Evolutionary conservation across 352 stramenopile species (phyloP), one percentile per base, ranked within the genome.

Genomic region (Phytopythium aichiense): DNA sequence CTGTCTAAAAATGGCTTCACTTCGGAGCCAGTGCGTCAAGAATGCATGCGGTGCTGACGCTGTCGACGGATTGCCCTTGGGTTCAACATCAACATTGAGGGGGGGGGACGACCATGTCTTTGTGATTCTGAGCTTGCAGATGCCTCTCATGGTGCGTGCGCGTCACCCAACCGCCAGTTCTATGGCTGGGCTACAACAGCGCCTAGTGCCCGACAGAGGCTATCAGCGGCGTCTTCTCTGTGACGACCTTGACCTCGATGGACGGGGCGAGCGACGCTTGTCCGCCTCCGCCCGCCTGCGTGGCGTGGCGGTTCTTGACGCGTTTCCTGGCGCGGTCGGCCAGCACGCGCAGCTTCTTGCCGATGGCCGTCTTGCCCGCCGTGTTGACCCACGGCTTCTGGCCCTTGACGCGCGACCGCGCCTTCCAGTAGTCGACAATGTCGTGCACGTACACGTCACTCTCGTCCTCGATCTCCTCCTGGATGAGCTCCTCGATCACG

Each of bases 401-500:
- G 11, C n/a, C 52, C 11, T 61, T 59, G 25, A 61, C 69, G 22
- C 58, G 67, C 7, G 67, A 71, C 45, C 71, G 72, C 30, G 64
- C 54, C 46, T 76, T 60, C 77, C 80, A 87, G 64, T 88, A 87
- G 60, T 88, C 60, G 30, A 89, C 76, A 30, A 89, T 83, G 38
- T 76, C 77, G 46, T 85, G 75, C 3, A 87, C 77, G 52, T 86
- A 90, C 42, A 88, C 68, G 60, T 95, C 93, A 46, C 69, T 88
- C 67, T 98, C 93, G 67, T 98, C 93, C 59, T 92, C 82, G 62
- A 98, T 98, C 58, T 95, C 81, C 64, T 97, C 88, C 62, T 92
- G 94, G 64, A 85, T 97, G 28, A 96, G 76, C 65, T 94, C 83
- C 66, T 98, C 93, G n/a, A 98, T 79, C 15, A 98, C 77, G 67